Base-by-base conservation (phyloP, 345 rosid species). In the Luvunga scandens region DNA sequence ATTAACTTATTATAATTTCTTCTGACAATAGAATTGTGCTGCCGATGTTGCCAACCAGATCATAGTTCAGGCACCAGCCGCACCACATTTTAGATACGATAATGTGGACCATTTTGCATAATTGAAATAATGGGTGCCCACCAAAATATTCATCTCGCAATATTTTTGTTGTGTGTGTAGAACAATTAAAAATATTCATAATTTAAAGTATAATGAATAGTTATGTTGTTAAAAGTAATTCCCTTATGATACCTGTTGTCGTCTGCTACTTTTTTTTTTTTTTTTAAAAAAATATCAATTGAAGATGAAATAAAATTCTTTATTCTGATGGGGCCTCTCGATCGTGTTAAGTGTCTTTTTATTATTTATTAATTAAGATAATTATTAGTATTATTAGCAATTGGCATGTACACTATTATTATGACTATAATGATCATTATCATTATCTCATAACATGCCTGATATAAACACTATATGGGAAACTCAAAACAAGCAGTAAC, bases 211-310 rank as follows among this genome's bases (percentile, higher is more conserved):
- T 21, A 59, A 25, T 68, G 65, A 76, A 77, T 63, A 71, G 72
- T 84, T 73, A 34, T 88, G 89, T 78, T 80, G 88, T 84, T 77
- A 88, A 88, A 88, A 84, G 83, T 64, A 67, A 87, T 83, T 71
- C 36, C 34, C 78, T 38, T 78, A 85, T 84, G 79, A 86, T 88
- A 73, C 53, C 65, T 61, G 62, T 24, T 85, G 86, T 85, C 93
- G 66, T 57, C 84, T 78, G 36, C 79, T 75, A 84, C 8, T 28
- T 62, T 27, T 64, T 12, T 27, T 63, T 63, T 7, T 25, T 5
- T 80, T 69, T 0, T 2, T 31, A 33, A 33, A 39, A 8, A 2
- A 42, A 42, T 2, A 64, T 63, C 72, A 75, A 50, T 56, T n/a
- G 57, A 59, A 55, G 59, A 77, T 57, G 27, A 63, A 78, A 65